Evolutionary conservation across 2,329 filamentous ascomycete species (phyloP).

Genomic region (Nannizziopsis arthrosporioides): DNA sequence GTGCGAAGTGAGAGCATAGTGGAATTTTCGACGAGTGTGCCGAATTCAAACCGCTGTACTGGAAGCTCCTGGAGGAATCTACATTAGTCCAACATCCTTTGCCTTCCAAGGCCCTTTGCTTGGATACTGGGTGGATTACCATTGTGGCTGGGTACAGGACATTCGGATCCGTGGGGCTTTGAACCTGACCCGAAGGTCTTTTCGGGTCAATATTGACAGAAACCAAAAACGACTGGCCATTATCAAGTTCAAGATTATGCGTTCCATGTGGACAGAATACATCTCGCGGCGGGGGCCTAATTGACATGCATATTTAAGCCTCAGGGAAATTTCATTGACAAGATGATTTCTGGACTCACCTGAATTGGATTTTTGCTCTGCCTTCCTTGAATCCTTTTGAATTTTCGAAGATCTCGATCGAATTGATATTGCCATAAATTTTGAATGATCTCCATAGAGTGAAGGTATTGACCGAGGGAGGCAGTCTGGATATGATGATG

Average conservation of each 20-base stretch:
- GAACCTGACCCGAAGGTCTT: constrained; percentile 17
- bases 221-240: constrained; percentile 18
- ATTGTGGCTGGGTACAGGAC: constrained; percentile 26
- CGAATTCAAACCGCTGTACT: constrained; percentile 48
- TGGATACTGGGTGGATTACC: constrained; percentile 21
- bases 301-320: background rate
- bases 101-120: background rate
- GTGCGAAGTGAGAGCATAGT: constrained; percentile 51
- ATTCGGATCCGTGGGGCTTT: constrained; percentile 26
- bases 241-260: constrained; percentile 22
- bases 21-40: constrained; percentile 43
- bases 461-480: constrained; percentile 26
- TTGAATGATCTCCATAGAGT: constrained; percentile 44
- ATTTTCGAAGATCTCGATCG: constrained; percentile 46
- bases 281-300: constrained; percentile 40
- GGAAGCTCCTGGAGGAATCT: constrained; percentile 29
- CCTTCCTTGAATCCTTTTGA: constrained; percentile 30
- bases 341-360: constrained; percentile 20
- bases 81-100: background rate
- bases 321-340: background rate
- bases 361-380: constrained; percentile 44
- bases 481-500: constrained; percentile 28
- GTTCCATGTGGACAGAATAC: constrained; percentile 40
- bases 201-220: constrained; percentile 20
- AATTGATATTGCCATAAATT: constrained; percentile 42